Evolutionary conservation across 225 moss, liverwort and hornwort species (phyloP), one percentile per base, ranked within the genome.

Genomic region (Marchantia paleacea): DNA sequence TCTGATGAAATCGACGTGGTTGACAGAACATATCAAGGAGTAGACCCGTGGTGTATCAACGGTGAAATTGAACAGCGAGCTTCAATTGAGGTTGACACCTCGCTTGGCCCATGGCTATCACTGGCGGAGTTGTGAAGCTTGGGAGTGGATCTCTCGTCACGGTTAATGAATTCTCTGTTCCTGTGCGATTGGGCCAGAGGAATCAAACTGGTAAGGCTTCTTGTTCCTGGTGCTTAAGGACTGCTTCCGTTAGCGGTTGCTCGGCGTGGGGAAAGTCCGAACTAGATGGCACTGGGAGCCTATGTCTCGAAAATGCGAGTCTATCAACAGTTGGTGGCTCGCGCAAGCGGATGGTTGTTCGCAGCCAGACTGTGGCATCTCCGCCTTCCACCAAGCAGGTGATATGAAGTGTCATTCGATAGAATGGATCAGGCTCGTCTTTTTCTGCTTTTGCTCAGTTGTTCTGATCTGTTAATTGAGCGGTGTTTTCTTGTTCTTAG

Each of bases 361-460:
- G 91, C n/a, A 85, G 90, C 75, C 94, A 96, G 74, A 86, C 91
- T 79, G 80, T 96, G 82, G 96, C 91, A 10, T 52, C 91, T 50
- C 94, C 94, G 74, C 95, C 93, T 3, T 85, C 85, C 49, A 94
- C 91, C 8, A 92, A 87, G 76, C 93, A 93, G 95, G 95, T 93
- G 51, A 67, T 26, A 28, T 75, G 52, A 3, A 75, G 13, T 22
- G 71, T 22, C 22, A 3, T 20, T 71, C 50, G 71, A 71, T 22
- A 0, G 49, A 71, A 20, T 22, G 39, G 0, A 39, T 48, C 69
- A 69, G 8, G 47, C 20, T 69, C 4, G 10, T 73, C 14, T n/a
- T 7, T 24, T 47, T 47, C 30, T 24, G 7, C 1, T 26, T 28
- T 26, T 26, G 66, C 26, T 67, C 9, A 67, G 29, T 11, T 18